Base-by-base conservation (phyloP, 495 filamentous ascomycete species). In the Penicillium mononematosum region DNA sequence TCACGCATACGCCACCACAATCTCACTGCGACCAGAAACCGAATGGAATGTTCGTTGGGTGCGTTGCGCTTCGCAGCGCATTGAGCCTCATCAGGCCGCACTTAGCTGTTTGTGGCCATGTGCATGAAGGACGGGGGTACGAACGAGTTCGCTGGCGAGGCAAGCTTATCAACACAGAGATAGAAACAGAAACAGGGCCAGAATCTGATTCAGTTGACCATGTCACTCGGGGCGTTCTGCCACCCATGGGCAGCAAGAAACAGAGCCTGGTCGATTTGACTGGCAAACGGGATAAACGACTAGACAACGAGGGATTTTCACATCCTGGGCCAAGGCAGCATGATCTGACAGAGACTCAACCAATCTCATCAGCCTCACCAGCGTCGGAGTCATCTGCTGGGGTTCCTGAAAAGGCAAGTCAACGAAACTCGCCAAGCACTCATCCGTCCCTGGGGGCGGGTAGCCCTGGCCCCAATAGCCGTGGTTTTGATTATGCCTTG, bases 251-350 rank as follows among this genome's bases (percentile, higher is more conserved):
- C 29, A 85, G 76, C 61, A 86, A 83, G 56, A 87, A 85, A 63
- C 76, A 84, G 58, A 81, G 74, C 56, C 64, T 85, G 8, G 68
- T 88, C 10, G 80, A 87, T 69, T 63, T 86, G 56, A 83, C 79
- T 45, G 68, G 72, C 2, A 82, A 74, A 59, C 74, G 66, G 39
- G 65, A 59, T n/a, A 59, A 60, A 29, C 70, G 71, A n/a, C 56
- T 82, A 45, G 69, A 74, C 22, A 82, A 75, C 57, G 60, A 66
- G 36, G 70, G 74, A 19, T 65, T 68, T 61, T 65, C 58, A 4
- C 55, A 29, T n/a, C 54, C 38, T 12, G 39, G 9, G 7, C 25
- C 43, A 16, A 27, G 38, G 31, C 43, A 48, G 7, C 25, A 45
- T 48, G 27, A 34, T 20, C 20, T 22, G n/a, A 47, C 41, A 41